Percentiles rank a stretch among this genome's conserved stretches.
phyloP scores from a whole-genome alignment of 2,329 filamentous ascomycete species.

The Cytospora schulzeri region DNA sequence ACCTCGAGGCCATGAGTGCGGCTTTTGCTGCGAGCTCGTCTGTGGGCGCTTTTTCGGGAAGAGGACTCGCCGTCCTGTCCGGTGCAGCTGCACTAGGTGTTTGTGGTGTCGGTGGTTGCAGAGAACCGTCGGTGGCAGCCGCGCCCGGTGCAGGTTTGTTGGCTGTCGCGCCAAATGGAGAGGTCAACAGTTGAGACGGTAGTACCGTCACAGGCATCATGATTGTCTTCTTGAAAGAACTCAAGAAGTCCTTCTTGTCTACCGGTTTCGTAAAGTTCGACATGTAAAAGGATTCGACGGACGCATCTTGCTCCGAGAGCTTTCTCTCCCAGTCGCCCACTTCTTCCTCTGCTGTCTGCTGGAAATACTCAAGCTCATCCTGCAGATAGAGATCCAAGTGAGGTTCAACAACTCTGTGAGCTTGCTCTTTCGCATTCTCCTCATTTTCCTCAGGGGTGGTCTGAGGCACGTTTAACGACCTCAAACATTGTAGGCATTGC shows the following conservation, averaged over 20 bases:
- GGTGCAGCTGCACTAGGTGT: slow-evolving; percentile 47
- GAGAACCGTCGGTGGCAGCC: slow-evolving; percentile 37
- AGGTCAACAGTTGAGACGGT: slow-evolving; percentile 64
- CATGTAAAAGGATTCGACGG: slow-evolving; percentile 93
- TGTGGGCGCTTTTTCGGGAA: slow-evolving; percentile 72
- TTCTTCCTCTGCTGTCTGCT: slow-evolving; percentile 71
- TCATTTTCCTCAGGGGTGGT: slow-evolving; percentile 62
- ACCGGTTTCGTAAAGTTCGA: slow-evolving; percentile 90
- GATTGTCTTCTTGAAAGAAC: slow-evolving; percentile 96
- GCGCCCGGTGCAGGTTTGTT: slow-evolving; percentile 38
- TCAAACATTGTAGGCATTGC: slow-evolving; percentile 77
- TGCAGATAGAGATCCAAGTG: slow-evolving; percentile 92
- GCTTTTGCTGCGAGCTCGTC: slow-evolving; percentile 94
- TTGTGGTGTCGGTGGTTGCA: slow-evolving; percentile 50
- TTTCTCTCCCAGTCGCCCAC: slow-evolving; percentile 90
- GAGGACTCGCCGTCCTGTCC: slow-evolving; percentile 45
- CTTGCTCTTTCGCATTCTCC: slow-evolving; percentile 66
- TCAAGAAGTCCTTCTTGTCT: slow-evolving; percentile 94
- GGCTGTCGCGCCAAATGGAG: slow-evolving; percentile 54
- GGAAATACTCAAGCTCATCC: slow-evolving; percentile 88
- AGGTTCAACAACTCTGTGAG: slow-evolving; percentile 79
- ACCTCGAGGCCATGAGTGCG: slow-evolving; percentile 91
- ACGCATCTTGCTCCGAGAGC: slow-evolving; percentile 85
- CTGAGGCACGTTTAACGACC: slow-evolving; percentile 68
- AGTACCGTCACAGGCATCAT: slow-evolving; percentile 98